Percentiles rank a stretch among this genome's conserved stretches.
Conservation (phyloP, 306 rosid genomes). For the Quercus alba region DNA sequence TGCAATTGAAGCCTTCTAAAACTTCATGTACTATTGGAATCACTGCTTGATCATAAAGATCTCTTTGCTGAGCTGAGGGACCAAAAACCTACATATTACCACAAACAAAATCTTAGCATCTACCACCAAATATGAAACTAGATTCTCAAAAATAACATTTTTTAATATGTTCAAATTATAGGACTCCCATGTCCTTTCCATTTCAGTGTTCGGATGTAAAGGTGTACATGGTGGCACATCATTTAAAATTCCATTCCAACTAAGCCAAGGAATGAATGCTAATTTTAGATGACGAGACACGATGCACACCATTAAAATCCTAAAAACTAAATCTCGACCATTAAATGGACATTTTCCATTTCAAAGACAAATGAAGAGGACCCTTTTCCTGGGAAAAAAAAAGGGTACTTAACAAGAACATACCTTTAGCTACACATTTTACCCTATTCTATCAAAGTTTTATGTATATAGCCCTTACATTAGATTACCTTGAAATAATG, state of each 20-base stretch:
- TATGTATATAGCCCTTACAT: background rate
- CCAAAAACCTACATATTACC: slow-evolving; percentile 66
- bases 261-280: too few relatives aligned
- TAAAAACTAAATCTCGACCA: too few relatives aligned
- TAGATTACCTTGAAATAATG: background rate
- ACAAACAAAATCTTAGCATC: background rate
- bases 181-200: background rate
- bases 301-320: too few relatives aligned
- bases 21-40: slow-evolving; percentile 86
- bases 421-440: background rate
- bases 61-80: slow-evolving; percentile 79
- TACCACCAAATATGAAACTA: background rate
- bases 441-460: background rate
- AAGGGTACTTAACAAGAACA: too few relatives aligned
- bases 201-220: too few relatives aligned
- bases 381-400: too few relatives aligned
- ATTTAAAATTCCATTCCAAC: too few relatives aligned
- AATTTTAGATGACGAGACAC: too few relatives aligned
- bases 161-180: background rate
- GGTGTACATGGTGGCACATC: too few relatives aligned
- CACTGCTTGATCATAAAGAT: slow-evolving; percentile 84
- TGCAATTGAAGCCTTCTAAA: slow-evolving; percentile 86
- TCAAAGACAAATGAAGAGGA: too few relatives aligned
- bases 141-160: background rate
- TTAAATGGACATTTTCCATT: too few relatives aligned